Percentiles rank a stretch among this genome's conserved stretches.
phyloP scores from a whole-genome alignment of 2,329 filamentous ascomycete genomes.

The Paradendryphiella salina region DNA sequence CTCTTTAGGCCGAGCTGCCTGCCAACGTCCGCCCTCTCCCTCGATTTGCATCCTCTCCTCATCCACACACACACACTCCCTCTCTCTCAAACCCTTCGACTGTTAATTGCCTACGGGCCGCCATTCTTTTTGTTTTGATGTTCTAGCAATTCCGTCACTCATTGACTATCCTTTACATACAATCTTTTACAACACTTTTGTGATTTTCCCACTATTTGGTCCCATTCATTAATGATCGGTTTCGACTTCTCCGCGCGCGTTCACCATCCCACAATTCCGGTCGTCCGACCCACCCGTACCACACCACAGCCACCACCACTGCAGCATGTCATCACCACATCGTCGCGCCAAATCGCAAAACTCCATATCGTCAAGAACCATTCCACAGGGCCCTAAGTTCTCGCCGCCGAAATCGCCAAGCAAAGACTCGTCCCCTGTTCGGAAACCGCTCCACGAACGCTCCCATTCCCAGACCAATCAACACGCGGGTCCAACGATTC shows the following conservation, averaged over 20 bases:
- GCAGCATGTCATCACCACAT: slow-evolving; percentile 42
- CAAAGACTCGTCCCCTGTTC: slow-evolving; percentile 38
- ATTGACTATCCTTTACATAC: slow-evolving; percentile 31
- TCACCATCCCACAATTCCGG: slow-evolving; percentile 25
- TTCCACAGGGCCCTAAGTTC: slow-evolving; percentile 38
- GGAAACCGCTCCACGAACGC: slow-evolving; percentile 46
- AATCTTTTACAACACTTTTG: slow-evolving; percentile 23
- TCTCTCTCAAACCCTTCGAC: slow-evolving; percentile 34
- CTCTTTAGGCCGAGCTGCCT: slow-evolving; percentile 32
- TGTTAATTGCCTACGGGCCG: slow-evolving; percentile 43
- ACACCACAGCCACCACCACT: background rate
- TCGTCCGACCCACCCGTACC: slow-evolving; percentile 25
- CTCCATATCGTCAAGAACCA: slow-evolving; percentile 26
- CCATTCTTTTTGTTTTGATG: slow-evolving; percentile 42
- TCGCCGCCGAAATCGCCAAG: slow-evolving; percentile 34
- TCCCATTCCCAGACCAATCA: slow-evolving; percentile 46
- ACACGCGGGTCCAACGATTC: slow-evolving; percentile 46
- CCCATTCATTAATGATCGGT: slow-evolving; percentile 38
- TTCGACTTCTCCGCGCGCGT: slow-evolving; percentile 30
- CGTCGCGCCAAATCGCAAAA: slow-evolving; percentile 34
- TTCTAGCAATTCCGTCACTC: slow-evolving; percentile 42
- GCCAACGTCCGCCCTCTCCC: slow-evolving; percentile 21
- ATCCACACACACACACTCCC: slow-evolving; percentile 27
- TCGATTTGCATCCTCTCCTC: slow-evolving; percentile 40
- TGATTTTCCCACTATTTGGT: slow-evolving; percentile 16